phyloP scores from a whole-genome alignment of 2,329 filamentous ascomycete species.

The Xylariaceae sp. region DNA sequence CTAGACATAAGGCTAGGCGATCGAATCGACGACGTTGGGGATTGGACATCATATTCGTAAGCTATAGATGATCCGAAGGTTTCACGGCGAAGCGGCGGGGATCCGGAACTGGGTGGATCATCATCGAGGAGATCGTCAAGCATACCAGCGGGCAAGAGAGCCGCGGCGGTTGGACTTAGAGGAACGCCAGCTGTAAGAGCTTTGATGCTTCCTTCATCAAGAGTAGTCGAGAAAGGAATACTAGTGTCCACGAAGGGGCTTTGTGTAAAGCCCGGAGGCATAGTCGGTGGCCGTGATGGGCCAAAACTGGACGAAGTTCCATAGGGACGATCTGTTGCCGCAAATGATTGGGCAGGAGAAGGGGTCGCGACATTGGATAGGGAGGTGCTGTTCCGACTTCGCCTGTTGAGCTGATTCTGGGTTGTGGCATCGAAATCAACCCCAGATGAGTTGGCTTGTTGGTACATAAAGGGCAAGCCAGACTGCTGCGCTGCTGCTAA shows the following conservation, averaged over 20 bases:
- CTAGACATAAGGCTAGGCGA: constrained; percentile 58
- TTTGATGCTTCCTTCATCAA: constrained; percentile 61
- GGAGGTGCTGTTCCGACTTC: constrained; percentile 47
- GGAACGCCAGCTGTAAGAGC: constrained; percentile 61
- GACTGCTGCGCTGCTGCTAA: constrained; percentile 42
- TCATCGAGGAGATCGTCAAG: constrained; percentile 60
- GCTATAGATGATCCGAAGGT: constrained; percentile 37
- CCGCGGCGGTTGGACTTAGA: constrained; percentile 71
- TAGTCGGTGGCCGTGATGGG: constrained; percentile 35
- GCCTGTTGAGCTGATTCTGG: constrained; percentile 43
- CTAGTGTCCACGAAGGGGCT: constrained; percentile 51
- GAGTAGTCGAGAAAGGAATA: constrained; percentile 39
- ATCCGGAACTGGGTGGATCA: constrained; percentile 47
- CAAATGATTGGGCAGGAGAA: constrained; percentile 41
- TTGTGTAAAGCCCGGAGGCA: constrained; percentile 48
- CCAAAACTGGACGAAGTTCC: constrained; percentile 28
- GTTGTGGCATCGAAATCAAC: constrained; percentile 46
- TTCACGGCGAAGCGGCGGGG: constrained; percentile 31
- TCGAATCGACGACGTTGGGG: constrained; percentile 55
- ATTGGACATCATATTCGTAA: constrained; percentile 50
- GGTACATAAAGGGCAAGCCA: constrained; percentile 42
- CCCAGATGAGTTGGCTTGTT: constrained; percentile 41
- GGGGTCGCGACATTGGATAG: constrained; percentile 41
- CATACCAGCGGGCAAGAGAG: constrained; percentile 65
- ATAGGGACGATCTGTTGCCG: constrained; percentile 36